Evolutionary conservation across 768 basidiomycete genomes (phyloP).

Genomic region (Cystobasidium ongulense): DNA sequence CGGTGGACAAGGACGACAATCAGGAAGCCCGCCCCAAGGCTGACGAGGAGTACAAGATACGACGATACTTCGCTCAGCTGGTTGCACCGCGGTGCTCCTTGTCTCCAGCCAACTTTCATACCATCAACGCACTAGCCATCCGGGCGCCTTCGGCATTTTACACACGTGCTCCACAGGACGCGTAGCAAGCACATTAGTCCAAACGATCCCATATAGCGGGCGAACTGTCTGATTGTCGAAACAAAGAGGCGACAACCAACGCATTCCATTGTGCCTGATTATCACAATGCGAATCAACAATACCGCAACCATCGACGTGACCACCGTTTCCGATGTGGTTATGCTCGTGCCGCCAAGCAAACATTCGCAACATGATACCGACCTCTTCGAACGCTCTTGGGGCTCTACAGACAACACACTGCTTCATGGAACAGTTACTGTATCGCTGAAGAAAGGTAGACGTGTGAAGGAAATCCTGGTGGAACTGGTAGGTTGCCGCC

Average conservation of each 20-base stretch:
- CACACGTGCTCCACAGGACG: too few relatives aligned
- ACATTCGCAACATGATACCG: not conserved
- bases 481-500: not conserved
- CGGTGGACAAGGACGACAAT: too few relatives aligned
- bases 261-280: too few relatives aligned
- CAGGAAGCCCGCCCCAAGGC: too few relatives aligned
- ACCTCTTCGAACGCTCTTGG: not conserved
- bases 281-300: not conserved
- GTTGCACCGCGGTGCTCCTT: too few relatives aligned
- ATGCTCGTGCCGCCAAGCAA: conserved; percentile 11
- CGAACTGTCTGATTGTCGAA: not conserved
- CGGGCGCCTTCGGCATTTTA: too few relatives aligned
- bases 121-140: too few relatives aligned
- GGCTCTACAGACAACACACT: not conserved
- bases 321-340: not conserved
- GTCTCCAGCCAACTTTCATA: too few relatives aligned
- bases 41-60: too few relatives aligned
- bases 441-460: not conserved
- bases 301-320: not conserved
- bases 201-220: too few relatives aligned
- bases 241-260: not conserved
- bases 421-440: not conserved
- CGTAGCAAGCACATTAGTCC: too few relatives aligned
- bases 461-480: not conserved
- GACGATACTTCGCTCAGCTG: too few relatives aligned